Evolutionary conservation across 805 yeast genomes (phyloP), one percentile per base, ranked within the genome.

Genomic region (Starmerella bacillaris): DNA sequence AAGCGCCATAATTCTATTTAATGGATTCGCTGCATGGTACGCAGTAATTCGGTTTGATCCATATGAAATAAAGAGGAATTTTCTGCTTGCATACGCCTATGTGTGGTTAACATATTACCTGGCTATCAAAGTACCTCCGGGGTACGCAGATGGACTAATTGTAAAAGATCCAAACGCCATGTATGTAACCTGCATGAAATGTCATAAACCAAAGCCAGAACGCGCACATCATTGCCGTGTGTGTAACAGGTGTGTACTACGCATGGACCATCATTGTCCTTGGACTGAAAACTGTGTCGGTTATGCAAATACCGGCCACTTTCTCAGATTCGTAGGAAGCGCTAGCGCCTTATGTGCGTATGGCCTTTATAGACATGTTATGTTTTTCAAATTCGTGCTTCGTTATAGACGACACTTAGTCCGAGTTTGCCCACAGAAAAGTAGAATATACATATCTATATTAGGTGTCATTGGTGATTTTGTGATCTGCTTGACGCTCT

Each of bases 261-360:
- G 41, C 65, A 76, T 54, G 80, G 84, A 37, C 63, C 78, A 39
- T 67, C 68, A 56, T 58, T 92, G 54, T 65, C 96, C 95, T 0
- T 86, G 96, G 96, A 83, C 84, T 51, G 74, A 92, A 3, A 65
- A 72, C 7, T 84, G 95, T 54, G 71, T 86, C 37, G 96, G 96
- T 0, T 77, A 68, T 55, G 58, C 58, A 21, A 86, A 86, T 55
- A 79, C 78, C 42, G 77, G 80, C 53, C 69, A 63, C 50, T 86
- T 84, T 48, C 51, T 80, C 20, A 92, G 83, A 49, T 78, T 78
- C 50, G 54, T 83, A 34, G 27, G 63, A 2, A 70, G 72, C 46
- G 59, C 71, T 2, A 56, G 70, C 2, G 21, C 65, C 14, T 41
- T 38, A 19, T 41, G 41, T 9, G 39, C 42, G 5, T 44, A 48